Evolutionary conservation across 192 early-diverging fungal genomes (phyloP).

Genomic region (Endogone sp.): DNA sequence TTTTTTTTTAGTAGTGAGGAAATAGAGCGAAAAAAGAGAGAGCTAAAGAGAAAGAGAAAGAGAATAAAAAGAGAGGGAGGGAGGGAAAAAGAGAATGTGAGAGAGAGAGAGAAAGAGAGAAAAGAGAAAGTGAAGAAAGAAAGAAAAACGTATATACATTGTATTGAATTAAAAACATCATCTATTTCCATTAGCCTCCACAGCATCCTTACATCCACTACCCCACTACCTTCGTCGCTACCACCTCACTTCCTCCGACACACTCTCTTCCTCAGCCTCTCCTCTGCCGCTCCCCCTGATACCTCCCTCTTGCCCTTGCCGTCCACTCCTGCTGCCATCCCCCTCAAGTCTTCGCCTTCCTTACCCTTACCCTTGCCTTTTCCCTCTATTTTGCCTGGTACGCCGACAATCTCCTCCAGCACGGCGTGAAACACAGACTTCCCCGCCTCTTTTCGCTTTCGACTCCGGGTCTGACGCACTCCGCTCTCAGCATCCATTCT

Average conservation of each 20-base stretch:
- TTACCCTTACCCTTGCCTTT: not conserved
- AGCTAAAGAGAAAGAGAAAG: no score
- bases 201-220: no score
- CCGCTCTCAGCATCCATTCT: not conserved
- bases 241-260: not conserved
- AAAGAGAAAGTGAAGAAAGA: no score
- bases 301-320: not conserved
- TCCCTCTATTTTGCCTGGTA: not conserved
- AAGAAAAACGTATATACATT: no score
- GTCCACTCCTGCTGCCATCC: not conserved
- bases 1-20: no score
- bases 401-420: not conserved
- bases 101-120: no score
- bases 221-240: no score
- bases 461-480: not conserved
- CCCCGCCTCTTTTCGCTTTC: not conserved
- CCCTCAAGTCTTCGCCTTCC: not conserved
- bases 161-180: no score
- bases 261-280: not conserved
- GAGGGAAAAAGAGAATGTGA: no score
- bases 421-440: not conserved
- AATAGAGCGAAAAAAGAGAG: no score
- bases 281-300: not conserved
- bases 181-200: no score
- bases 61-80: no score